phyloP scores from a whole-genome alignment of 2,329 filamentous ascomycete species.

The Pestalotiopsis fici region DNA sequence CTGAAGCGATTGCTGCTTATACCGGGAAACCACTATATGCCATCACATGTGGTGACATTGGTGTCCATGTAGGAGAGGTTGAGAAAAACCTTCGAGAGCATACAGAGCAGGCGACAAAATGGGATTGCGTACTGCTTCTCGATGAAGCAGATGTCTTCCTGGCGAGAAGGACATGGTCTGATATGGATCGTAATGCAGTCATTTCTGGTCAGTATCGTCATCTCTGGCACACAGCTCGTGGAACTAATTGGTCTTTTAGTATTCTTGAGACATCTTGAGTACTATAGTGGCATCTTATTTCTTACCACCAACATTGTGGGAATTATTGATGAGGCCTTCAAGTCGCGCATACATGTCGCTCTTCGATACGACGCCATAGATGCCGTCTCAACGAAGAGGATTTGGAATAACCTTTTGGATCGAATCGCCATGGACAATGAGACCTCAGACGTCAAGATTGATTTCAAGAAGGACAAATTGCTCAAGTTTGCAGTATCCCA shows the following conservation, averaged over 20 bases:
- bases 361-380: constrained; percentile 17
- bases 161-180: constrained; percentile 29
- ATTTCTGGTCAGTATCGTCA: constrained; percentile 17
- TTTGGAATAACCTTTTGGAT: constrained; percentile 22
- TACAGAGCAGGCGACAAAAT: constrained; percentile 40
- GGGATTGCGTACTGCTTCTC: constrained; percentile 34
- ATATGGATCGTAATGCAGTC: constrained; percentile 17
- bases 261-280: constrained; percentile 19
- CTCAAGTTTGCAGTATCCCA: constrained; percentile 15
- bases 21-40: constrained; percentile 32
- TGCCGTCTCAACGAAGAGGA: constrained; percentile 9
- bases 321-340: constrained; percentile 23
- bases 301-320: constrained; percentile 20
- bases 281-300: constrained; percentile 20
- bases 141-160: constrained; percentile 32
- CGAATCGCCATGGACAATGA: constrained; percentile 17
- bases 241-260: background rate
- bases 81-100: constrained; percentile 23
- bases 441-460: constrained; percentile 7
- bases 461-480: constrained; percentile 11
- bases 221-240: background rate
- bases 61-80: constrained; percentile 21
- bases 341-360: constrained; percentile 21
- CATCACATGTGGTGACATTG: constrained; percentile 30
- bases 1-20: constrained; percentile 37